Evolutionary conservation across 2,329 filamentous ascomycete species (phyloP).

Genomic region (Metarhizium guizhouense): DNA sequence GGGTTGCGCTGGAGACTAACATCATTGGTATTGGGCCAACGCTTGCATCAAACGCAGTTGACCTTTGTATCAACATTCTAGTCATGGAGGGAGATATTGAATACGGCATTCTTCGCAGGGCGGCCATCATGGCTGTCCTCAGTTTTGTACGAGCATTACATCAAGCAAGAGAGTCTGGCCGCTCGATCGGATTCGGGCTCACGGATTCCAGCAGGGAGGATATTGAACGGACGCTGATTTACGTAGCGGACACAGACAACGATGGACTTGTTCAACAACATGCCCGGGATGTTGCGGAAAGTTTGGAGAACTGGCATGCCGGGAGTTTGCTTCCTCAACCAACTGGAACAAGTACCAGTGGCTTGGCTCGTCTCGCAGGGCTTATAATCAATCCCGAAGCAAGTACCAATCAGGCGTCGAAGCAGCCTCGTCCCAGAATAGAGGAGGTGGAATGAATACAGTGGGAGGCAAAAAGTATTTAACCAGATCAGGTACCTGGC

Average conservation of each 20-base stretch:
- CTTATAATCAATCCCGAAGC: constrained; percentile 26
- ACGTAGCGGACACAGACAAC: constrained; percentile 55
- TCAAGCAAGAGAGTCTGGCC: constrained; percentile 35
- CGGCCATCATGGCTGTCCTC: constrained; percentile 55
- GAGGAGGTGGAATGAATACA: constrained; percentile 50
- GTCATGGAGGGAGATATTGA: constrained; percentile 51
- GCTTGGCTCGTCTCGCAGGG: constrained; percentile 26
- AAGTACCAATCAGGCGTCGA: constrained; percentile 14
- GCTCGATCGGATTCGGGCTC: constrained; percentile 42
- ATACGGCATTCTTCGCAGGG: constrained; percentile 56
- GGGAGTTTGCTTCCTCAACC: constrained; percentile 35
- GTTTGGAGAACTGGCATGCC: constrained; percentile 53
- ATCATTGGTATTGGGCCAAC: constrained; percentile 44
- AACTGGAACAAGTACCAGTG: constrained; percentile 13
- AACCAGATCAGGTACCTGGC: too few species aligned
- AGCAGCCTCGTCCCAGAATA: constrained; percentile 33
- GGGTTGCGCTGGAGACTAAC: constrained; percentile 50
- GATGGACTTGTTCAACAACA: constrained; percentile 62
- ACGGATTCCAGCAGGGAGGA: constrained; percentile 48
- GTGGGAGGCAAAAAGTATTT: too few species aligned
- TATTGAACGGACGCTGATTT: constrained; percentile 51
- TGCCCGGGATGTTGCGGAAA: constrained; percentile 57
- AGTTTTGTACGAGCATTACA: constrained; percentile 53
- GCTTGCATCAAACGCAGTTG: constrained; percentile 47
- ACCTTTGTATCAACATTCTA: constrained; percentile 54